Percentiles rank a stretch among this genome's conserved stretches.
Evolutionary conservation across 495 filamentous ascomycete species (phyloP).

Genomic region (Podospora conica): DNA sequence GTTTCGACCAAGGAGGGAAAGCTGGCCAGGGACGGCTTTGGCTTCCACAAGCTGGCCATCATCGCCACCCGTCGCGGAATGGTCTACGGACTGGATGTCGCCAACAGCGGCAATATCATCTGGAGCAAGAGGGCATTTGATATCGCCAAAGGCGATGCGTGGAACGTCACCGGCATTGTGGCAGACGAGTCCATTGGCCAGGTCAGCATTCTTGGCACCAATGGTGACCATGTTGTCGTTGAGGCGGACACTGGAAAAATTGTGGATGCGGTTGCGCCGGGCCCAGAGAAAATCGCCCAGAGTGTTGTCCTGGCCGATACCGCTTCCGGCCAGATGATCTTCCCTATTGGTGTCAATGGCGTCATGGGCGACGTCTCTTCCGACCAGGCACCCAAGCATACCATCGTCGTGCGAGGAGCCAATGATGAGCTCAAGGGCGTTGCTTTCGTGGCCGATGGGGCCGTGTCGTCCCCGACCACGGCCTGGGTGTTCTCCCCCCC

Average conservation of each 20-base stretch:
- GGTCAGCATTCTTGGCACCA: slow-evolving; percentile 52
- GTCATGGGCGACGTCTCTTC: slow-evolving; percentile 35
- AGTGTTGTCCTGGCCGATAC: slow-evolving; percentile 48
- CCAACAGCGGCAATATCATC: slow-evolving; percentile 64
- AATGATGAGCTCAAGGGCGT: slow-evolving; percentile 58
- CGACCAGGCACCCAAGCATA: slow-evolving; percentile 38
- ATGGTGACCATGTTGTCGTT: slow-evolving; percentile 52
- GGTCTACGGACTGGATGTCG: slow-evolving; percentile 71
- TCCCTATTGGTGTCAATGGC: slow-evolving; percentile 44
- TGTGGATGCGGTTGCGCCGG: slow-evolving; percentile 35
- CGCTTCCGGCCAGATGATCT: slow-evolving; percentile 41
- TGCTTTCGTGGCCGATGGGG: slow-evolving; percentile 38
- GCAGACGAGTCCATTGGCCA: slow-evolving; percentile 48
- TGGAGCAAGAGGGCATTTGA: slow-evolving; percentile 63
- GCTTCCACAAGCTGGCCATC: slow-evolving; percentile 75
- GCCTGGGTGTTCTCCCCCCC: slow-evolving; percentile 73
- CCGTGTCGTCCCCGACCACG: slow-evolving; percentile 42
- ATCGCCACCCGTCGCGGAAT: slow-evolving; percentile 76
- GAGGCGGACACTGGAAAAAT: slow-evolving; percentile 53
- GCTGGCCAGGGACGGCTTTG: slow-evolving; percentile 69
- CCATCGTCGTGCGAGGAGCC: slow-evolving; percentile 56
- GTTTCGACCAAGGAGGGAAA: slow-evolving; percentile 41
- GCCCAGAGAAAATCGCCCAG: slow-evolving; percentile 33
- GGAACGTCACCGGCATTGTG: slow-evolving; percentile 64
- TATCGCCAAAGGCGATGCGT: slow-evolving; percentile 46